phyloP scores from a whole-genome alignment of 768 basidiomycete genomes.

The Sarcodon sp. region DNA sequence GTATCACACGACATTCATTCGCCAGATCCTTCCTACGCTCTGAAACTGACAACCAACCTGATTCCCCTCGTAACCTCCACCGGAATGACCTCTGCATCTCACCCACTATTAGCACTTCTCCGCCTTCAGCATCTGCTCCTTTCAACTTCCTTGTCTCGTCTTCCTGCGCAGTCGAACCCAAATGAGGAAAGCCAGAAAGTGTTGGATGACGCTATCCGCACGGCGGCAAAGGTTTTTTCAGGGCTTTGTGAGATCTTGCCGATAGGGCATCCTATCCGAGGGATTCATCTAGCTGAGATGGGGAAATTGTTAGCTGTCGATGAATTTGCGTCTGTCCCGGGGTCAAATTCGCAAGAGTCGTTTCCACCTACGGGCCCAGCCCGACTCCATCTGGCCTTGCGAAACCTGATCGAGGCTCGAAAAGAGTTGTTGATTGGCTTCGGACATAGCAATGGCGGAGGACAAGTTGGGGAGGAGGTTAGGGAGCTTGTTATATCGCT shows the following conservation, averaged over 20 bases:
- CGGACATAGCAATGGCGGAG: slow-evolving; percentile 57
- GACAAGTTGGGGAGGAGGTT: slow-evolving; percentile 52
- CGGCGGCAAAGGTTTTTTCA: slow-evolving; percentile 35
- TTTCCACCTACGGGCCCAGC: slow-evolving; percentile 61
- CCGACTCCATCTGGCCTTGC: slow-evolving; percentile 50
- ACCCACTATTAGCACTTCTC: slow-evolving; percentile 66
- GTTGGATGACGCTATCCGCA: slow-evolving; percentile 26
- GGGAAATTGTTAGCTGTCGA: slow-evolving; percentile 50
- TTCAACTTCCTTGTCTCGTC: slow-evolving; percentile 35
- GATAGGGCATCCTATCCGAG: slow-evolving; percentile 67
- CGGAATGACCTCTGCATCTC: slow-evolving; percentile 48
- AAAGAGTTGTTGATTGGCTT: slow-evolving; percentile 59
- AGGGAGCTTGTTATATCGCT: slow-evolving; percentile 44
- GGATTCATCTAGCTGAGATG: slow-evolving; percentile 62
- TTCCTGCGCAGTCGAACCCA: slow-evolving; percentile 38
- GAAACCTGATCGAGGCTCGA: slow-evolving; percentile 49
- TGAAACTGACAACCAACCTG: slow-evolving; percentile 49
- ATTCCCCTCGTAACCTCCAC: slow-evolving; percentile 50
- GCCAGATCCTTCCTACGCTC: slow-evolving; percentile 45
- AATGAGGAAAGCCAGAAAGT: not conserved
- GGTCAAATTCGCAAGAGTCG: slow-evolving; percentile 1
- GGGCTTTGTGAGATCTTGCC: slow-evolving; percentile 61
- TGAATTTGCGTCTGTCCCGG: slow-evolving; percentile 6
- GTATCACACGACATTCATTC: too few species aligned
- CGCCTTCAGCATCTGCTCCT: slow-evolving; percentile 65